Evolutionary conservation across 2,329 filamentous ascomycete genomes (phyloP).

Genomic region (Xylariaceae sp.): DNA sequence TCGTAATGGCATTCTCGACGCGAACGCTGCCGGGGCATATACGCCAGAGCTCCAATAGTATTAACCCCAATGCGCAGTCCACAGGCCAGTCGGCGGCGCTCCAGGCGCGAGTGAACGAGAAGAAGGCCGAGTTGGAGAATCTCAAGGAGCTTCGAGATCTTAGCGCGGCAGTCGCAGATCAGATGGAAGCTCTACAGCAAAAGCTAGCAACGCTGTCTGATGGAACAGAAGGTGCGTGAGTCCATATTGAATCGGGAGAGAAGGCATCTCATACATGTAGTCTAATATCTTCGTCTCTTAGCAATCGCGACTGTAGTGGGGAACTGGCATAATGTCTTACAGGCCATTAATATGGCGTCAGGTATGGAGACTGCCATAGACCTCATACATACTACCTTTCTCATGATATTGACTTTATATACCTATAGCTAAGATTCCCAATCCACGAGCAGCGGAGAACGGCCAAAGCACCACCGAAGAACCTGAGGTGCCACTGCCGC

Average conservation of each 20-base stretch:
- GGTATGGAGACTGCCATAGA: constrained; percentile 57
- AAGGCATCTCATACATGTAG: neutral
- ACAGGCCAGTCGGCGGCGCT: constrained; percentile 72
- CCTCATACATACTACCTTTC: neutral
- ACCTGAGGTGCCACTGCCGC: constrained; percentile 66
- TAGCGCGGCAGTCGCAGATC: constrained; percentile 76
- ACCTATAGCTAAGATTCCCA: constrained; percentile 75
- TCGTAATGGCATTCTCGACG: constrained; percentile 62
- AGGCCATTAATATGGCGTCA: constrained; percentile 86
- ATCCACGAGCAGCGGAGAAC: constrained; percentile 56
- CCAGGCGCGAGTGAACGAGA: constrained; percentile 80
- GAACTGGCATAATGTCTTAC: constrained; percentile 87
- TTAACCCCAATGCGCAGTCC: constrained; percentile 50
- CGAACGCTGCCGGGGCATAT: constrained; percentile 70
- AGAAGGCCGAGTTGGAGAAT: constrained; percentile 82
- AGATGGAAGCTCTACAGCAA: constrained; percentile 83
- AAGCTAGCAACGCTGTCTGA: constrained; percentile 80
- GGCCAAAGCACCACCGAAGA: constrained; percentile 46
- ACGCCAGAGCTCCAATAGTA: constrained; percentile 64
- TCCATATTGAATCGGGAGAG: neutral
- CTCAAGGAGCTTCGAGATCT: constrained; percentile 79
- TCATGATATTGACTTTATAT: constrained; percentile 19
- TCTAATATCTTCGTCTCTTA: constrained; percentile 45
- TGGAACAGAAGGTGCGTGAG: constrained; percentile 74
- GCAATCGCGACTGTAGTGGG: constrained; percentile 83